Evolutionary conservation across 345 rosid species (phyloP), one percentile per base, ranked within the genome.

Genomic region (Citrus australasica): DNA sequence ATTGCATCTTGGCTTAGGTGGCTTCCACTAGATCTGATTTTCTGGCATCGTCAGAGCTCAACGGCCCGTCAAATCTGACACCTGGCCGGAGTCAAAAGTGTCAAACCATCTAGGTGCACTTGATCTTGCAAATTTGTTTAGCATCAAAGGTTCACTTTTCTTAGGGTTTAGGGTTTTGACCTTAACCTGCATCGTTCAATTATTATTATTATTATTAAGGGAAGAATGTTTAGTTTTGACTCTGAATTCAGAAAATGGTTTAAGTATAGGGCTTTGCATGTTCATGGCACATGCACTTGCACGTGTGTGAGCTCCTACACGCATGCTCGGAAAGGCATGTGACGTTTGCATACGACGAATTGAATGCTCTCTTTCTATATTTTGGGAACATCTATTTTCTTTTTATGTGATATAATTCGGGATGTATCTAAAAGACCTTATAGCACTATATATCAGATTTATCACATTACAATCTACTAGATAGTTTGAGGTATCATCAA

Each of bases 21-120:
- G 81, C 72, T 37, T 81, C 88, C 83, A 81, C 83, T 81, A 25
- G 51, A 51, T 67, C 38, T 51, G 17, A 9, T 58, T 33, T 46
- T 33, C 5, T 17, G 6, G 25, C 8, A 38, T 25, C 27, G 38
- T 42, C 69, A 74, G 77, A 40, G 32, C 4, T 28, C n/a, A 5
- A 27, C 64, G 9, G 60, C 64, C 69, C 19, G 78, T 83, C 83
- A 72, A 82, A 73, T 60, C 24, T 6, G 79, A 69, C 82, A 75
- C 27, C 55, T 74, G 73, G 73, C 42, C 8, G 6, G 9, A 71
- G 75, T 71, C 75, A 70, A 70, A 46, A 19, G n/a, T 67, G 78
- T 68, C 84, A 67, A 72, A 74, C 32, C 51, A 24, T 74, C 64
- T 40, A 10, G 64, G 75, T 77, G 79, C 42, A 51, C 10, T 76